Evolutionary conservation across 176 grass and related monocot genomes (phyloP).

Genomic region (Carex cristatella): DNA sequence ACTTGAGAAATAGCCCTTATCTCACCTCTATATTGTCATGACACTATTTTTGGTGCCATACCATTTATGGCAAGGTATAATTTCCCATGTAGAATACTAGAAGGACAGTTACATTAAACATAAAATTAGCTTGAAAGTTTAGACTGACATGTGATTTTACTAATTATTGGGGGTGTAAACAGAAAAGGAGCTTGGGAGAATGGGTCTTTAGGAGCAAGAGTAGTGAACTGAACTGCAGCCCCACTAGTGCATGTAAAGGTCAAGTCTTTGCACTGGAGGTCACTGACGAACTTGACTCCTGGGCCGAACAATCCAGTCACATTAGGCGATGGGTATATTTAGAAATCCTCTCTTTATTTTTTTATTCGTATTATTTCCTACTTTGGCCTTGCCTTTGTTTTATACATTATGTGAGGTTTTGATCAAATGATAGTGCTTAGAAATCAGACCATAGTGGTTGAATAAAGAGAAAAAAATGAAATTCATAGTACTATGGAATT

Average conservation of each 20-base stretch:
- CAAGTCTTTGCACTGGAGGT: slow-evolving; percentile 82
- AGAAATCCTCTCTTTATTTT: not conserved
- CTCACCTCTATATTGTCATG: not conserved
- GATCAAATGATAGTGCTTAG: not conserved
- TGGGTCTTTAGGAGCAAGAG: slow-evolving; percentile 96
- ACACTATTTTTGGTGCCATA: slow-evolving; percentile 3
- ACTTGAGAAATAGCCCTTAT: not conserved
- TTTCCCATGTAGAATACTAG: not conserved
- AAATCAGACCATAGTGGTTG: not conserved
- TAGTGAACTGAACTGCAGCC: slow-evolving; percentile 46
- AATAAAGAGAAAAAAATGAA: not conserved
- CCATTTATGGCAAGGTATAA: not conserved
- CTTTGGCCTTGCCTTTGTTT: not conserved
- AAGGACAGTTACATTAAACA: not conserved
- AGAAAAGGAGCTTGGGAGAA: slow-evolving; percentile 51
- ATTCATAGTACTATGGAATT: not conserved
- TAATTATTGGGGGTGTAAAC: slow-evolving; percentile 4
- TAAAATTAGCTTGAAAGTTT: not conserved
- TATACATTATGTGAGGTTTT: not conserved
- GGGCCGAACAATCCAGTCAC: slow-evolving; percentile 57
- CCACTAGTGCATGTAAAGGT: slow-evolving; percentile 56
- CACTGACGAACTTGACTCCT: slow-evolving; percentile 62
- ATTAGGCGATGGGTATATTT: slow-evolving; percentile 55
- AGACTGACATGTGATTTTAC: not conserved
- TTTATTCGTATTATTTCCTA: not conserved